Percentiles rank a stretch among this genome's conserved stretches.
Evolutionary conservation across 768 basidiomycete species (phyloP).

Genomic region (Russula lepida): DNA sequence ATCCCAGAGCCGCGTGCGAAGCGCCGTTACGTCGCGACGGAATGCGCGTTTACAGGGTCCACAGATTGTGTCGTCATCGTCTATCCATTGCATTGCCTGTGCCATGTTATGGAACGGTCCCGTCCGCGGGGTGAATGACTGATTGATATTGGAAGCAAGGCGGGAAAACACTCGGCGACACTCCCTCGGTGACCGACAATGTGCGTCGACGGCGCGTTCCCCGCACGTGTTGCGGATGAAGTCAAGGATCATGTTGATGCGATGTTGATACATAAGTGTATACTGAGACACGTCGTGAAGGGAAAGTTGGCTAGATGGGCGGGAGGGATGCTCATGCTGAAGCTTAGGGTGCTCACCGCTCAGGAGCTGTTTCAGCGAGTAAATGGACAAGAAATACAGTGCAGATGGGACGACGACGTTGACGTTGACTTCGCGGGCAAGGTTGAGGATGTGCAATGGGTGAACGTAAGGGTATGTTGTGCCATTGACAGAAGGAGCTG

Average conservation of each 20-base stretch:
- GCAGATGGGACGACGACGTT: constrained; percentile 41
- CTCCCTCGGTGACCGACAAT: constrained; percentile 27
- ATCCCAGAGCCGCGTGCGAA: constrained; percentile 40
- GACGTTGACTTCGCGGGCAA: constrained; percentile 43
- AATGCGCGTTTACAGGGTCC: constrained; percentile 37
- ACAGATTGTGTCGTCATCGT: constrained; percentile 38
- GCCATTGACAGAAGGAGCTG: constrained; percentile 33
- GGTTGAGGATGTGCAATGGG: constrained; percentile 48
- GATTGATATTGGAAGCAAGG: constrained; percentile 35
- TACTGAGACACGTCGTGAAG: constrained; percentile 40
- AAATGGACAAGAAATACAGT: constrained; percentile 51
- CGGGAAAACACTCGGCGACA: constrained; percentile 39
- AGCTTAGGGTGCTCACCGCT: constrained; percentile 48
- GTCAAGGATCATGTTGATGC: constrained; percentile 38
- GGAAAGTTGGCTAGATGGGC: constrained; percentile 38
- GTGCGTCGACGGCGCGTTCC: constrained; percentile 24
- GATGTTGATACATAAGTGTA: constrained; percentile 50
- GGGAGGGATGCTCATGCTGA: constrained; percentile 38
- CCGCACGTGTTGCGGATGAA: constrained; percentile 41
- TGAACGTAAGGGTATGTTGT: constrained; percentile 52
- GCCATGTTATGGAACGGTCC: constrained; percentile 47
- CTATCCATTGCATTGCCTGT: constrained; percentile 35
- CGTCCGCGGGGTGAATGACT: constrained; percentile 43
- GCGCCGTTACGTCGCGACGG: constrained; percentile 30
- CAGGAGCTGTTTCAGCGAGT: constrained; percentile 42